Percentiles rank a stretch among this genome's conserved stretches.
Evolutionary conservation across 352 stramenopile genomes (phyloP).

Genomic region (Pythium volutum): DNA sequence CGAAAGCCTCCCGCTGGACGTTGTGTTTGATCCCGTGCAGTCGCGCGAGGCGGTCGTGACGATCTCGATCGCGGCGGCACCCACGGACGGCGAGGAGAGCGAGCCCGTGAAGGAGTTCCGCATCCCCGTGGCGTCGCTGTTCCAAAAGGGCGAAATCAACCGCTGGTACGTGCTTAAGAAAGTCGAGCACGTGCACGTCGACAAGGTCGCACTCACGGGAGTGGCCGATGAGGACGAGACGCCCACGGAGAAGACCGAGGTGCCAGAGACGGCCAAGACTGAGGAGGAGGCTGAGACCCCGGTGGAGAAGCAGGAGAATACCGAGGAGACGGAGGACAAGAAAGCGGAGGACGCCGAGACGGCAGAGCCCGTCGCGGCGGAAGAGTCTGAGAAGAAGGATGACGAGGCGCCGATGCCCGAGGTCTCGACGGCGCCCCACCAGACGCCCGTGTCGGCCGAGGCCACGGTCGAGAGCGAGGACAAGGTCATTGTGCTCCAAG

Average conservation of each 20-base stretch:
- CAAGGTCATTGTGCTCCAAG: constrained; percentile 21
- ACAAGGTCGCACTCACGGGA: constrained; percentile 21
- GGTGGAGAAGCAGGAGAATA: constrained; percentile 1
- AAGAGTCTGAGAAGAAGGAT: constrained; percentile 26
- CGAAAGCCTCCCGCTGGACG: constrained; percentile 52
- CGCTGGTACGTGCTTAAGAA: constrained; percentile 64
- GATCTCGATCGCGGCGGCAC: constrained; percentile 46
- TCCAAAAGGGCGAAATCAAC: constrained; percentile 58
- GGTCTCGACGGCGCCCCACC: constrained; percentile 5
- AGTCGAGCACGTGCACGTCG: constrained; percentile 20
- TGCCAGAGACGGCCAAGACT: neutral
- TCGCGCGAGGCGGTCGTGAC: constrained; percentile 77
- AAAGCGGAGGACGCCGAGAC: constrained; percentile 5
- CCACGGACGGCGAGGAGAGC: constrained; percentile 41
- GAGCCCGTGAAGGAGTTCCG: constrained; percentile 78
- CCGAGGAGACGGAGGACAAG: constrained; percentile 3
- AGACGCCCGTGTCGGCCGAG: constrained; percentile 12
- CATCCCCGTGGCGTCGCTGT: constrained; percentile 69
- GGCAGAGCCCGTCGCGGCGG: neutral
- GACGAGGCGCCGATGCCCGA: constrained; percentile 26
- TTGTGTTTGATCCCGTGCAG: constrained; percentile 83
- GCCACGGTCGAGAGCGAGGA: constrained; percentile 20
- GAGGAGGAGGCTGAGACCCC: constrained; percentile 7
- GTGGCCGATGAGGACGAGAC: constrained; percentile 5
- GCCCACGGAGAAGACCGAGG: constrained; percentile 2